These are phyloP conservation scores for Fusarium sulawesiense DNA, from an alignment of 2,329 filamentous ascomycete genomes.

Conservation along the genomic window DNA sequence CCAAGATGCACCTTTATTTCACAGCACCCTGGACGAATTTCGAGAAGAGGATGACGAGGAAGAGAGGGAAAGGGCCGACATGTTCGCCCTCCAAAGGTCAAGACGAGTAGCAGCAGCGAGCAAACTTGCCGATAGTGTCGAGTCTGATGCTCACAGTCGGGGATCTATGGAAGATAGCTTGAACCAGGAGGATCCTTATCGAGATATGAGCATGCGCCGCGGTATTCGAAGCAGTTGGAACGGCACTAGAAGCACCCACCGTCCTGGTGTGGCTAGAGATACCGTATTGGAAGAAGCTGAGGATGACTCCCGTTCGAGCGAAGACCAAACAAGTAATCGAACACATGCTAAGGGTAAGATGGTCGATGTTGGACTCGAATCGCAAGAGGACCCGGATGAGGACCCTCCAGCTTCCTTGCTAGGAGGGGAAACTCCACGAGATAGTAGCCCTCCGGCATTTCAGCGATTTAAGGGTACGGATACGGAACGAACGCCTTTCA, in stretches of 20 bases:
- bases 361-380: constrained; percentile 88
- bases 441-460: constrained; percentile 70
- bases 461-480: constrained; percentile 64
- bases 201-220: constrained; percentile 59
- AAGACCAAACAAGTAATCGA: constrained; percentile 48
- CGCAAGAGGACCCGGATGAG: constrained; percentile 66
- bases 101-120: constrained; percentile 88
- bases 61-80: constrained; percentile 89
- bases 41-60: constrained; percentile 93
- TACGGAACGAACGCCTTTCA: constrained; percentile 54
- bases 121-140: constrained; percentile 85
- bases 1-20: constrained; percentile 92
- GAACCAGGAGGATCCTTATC: constrained; percentile 52
- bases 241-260: constrained; percentile 59
- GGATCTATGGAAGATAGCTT: constrained; percentile 52
- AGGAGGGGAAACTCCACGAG: constrained; percentile 60
- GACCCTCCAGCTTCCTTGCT: constrained; percentile 71
- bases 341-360: constrained; percentile 70
- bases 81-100: constrained; percentile 90
- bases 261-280: constrained; percentile 45
- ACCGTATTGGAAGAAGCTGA: constrained; percentile 56
- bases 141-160: constrained; percentile 70
- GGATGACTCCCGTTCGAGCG: constrained; percentile 54
- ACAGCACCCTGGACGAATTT: constrained; percentile 89
- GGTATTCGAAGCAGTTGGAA: constrained; percentile 75